Percentiles rank a stretch among this genome's conserved stretches.
phyloP scores from a whole-genome alignment of 257 asterid genomes.

The Solanum sparsipilum region DNA sequence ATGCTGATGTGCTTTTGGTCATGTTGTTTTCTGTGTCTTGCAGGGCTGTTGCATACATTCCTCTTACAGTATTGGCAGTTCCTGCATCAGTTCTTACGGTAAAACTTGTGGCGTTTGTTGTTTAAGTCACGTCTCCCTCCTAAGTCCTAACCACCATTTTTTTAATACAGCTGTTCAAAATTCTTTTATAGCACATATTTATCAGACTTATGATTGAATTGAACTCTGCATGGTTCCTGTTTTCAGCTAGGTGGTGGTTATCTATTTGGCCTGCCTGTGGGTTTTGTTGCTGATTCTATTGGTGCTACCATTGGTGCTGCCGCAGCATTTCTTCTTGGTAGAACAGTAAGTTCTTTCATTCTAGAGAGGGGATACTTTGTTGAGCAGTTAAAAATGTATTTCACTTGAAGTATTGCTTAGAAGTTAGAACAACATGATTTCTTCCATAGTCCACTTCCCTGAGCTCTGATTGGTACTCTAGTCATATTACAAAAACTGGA shows the following conservation, averaged over 20 bases:
- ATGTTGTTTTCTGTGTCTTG: constrained; percentile 7
- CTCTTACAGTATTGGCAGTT: constrained; percentile 86
- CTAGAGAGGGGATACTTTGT: not conserved
- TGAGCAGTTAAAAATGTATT: not conserved
- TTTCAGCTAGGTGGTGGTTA: constrained; percentile 98
- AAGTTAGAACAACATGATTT: not conserved
- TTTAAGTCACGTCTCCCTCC: not conserved
- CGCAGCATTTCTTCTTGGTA: constrained; percentile 92
- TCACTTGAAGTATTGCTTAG: not conserved
- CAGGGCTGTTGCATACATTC: constrained; percentile 95
- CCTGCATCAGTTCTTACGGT: constrained; percentile 97
- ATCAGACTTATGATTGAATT: not conserved
- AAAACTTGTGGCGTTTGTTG: constrained; percentile 2
- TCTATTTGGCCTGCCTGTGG: constrained; percentile 95
- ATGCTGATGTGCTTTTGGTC: not conserved
- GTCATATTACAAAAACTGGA: not conserved
- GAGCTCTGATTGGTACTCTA: not conserved
- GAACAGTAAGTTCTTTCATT: constrained; percentile 57
- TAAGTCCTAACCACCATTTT: not conserved
- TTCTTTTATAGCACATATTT: not conserved
- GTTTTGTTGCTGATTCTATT: constrained; percentile 86
- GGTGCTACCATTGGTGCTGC: constrained; percentile 96
- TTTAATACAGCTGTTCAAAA: not conserved
- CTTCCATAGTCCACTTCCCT: not conserved
- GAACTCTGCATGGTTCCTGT: constrained; percentile 2